Conservation (phyloP, 495 filamentous ascomycete genomes). For the Penicillium cosmopolitanum region DNA sequence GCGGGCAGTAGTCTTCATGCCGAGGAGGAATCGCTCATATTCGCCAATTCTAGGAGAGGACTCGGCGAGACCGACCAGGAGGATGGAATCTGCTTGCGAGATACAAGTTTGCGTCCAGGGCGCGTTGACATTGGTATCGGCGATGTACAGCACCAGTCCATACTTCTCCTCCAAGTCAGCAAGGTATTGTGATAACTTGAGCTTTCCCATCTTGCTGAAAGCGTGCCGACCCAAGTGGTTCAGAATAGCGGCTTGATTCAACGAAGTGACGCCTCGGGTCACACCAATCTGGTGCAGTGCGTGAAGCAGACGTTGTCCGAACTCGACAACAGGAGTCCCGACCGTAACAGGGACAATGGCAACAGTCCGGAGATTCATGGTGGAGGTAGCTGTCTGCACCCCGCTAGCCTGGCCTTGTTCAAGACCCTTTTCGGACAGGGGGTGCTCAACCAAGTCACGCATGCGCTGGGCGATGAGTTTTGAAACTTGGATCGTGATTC, state of each 20-base stretch:
- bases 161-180: slow-evolving; percentile 98
- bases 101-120: slow-evolving; percentile 99
- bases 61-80: slow-evolving; percentile 90
- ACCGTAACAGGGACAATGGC: slow-evolving; percentile 89
- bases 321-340: slow-evolving; percentile 93
- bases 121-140: slow-evolving; percentile 94
- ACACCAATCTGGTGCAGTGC: slow-evolving; percentile 88
- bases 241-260: slow-evolving; percentile 91
- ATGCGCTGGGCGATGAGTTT: slow-evolving; percentile 97
- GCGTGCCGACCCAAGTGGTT: slow-evolving; percentile 95
- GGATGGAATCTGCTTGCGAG: slow-evolving; percentile 90
- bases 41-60: slow-evolving; percentile 88
- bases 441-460: slow-evolving; percentile 83
- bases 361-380: slow-evolving; percentile 88
- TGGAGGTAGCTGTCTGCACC: slow-evolving; percentile 77
- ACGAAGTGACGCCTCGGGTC: slow-evolving; percentile 83
- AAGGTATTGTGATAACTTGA: slow-evolving; percentile 94
- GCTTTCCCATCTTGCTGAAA: slow-evolving; percentile 95
- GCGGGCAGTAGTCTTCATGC: slow-evolving; percentile 94
- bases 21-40: slow-evolving; percentile 92
- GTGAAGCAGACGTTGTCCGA: slow-evolving; percentile 84
- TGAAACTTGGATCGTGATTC: slow-evolving; percentile 97
- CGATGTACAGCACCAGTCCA: slow-evolving; percentile 92
- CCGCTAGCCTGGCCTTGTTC: slow-evolving; percentile 61
- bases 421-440: slow-evolving; percentile 64